These are phyloP conservation scores for Rhazya stricta DNA, from an alignment of 257 asterid genomes.

Conservation along the genomic window DNA sequence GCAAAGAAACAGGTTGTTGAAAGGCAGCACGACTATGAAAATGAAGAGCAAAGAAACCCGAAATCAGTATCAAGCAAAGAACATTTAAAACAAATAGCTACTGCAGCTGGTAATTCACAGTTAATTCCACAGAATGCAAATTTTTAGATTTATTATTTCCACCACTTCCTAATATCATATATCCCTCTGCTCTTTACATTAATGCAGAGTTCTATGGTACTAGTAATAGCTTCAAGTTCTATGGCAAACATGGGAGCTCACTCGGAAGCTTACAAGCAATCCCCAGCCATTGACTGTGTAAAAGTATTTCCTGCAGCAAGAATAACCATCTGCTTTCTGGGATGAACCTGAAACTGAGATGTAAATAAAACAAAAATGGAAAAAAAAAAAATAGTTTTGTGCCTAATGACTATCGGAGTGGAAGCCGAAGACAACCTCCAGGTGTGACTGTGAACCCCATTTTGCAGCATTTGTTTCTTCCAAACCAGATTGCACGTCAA, in stretches of 20 bases:
- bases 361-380: neutral
- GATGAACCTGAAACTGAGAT: neutral
- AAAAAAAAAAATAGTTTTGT: neutral
- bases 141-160: neutral
- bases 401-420: neutral
- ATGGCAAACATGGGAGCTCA: constrained; percentile 10
- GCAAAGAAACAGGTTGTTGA: constrained; percentile 37
- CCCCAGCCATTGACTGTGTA: constrained; percentile 9
- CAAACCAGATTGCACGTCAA: neutral
- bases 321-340: neutral
- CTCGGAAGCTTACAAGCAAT: constrained; percentile 16
- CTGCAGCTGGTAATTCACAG: constrained; percentile 12
- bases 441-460: too few relatives aligned
- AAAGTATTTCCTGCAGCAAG: neutral
- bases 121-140: neutral
- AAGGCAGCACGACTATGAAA: constrained; percentile 22
- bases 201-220: constrained; percentile 14
- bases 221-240: constrained; percentile 14
- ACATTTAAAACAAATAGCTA: constrained; percentile 1
- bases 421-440: neutral
- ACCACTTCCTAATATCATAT: neutral
- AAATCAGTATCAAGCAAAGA: constrained; percentile 13
- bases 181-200: neutral
- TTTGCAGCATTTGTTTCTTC: neutral
- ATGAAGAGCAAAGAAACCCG: constrained; percentile 4